A percentile compares a stretch with the other conserved stretches of the same genome.
phyloP scores from a whole-genome alignment of 2,329 filamentous ascomycete species.

The Fusarium humuli region DNA sequence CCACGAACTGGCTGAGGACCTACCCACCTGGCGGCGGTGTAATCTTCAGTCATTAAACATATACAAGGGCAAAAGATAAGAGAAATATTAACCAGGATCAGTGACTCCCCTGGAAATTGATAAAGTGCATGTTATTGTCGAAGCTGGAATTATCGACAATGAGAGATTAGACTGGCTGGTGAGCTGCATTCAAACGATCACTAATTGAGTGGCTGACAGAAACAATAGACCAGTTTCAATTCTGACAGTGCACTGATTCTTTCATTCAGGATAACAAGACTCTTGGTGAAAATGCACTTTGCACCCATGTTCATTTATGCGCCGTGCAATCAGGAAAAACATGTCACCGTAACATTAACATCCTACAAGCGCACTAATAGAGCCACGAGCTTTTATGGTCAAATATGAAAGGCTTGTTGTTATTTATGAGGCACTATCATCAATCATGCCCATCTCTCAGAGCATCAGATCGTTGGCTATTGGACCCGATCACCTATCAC shows the following conservation, averaged over 20 bases:
- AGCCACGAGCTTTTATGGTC: background rate
- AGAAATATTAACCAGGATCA: background rate
- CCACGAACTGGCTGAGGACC: background rate
- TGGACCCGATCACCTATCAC: constrained; percentile 9
- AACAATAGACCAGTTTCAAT: background rate
- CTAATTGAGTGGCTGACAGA: background rate
- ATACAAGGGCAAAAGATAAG: background rate
- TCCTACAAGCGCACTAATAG: background rate
- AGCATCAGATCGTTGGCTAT: constrained; percentile 15
- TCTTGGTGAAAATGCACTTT: background rate
- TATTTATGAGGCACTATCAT: constrained; percentile 35
- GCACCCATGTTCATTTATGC: background rate
- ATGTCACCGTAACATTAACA: background rate
- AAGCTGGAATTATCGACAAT: background rate
- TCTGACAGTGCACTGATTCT: background rate
- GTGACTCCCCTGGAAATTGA: background rate
- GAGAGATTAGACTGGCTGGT: background rate
- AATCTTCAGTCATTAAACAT: background rate
- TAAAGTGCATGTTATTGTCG: background rate
- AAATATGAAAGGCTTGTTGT: constrained; percentile 27
- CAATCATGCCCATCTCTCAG: constrained; percentile 39
- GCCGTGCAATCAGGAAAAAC: background rate
- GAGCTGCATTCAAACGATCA: background rate
- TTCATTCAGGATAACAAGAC: background rate
- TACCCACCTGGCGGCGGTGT: background rate